A percentile compares a stretch with the other conserved stretches of the same genome.
These are phyloP conservation scores for Lineolata rhizophorae DNA, from an alignment of 495 filamentous ascomycete species.

Conservation along the genomic window DNA sequence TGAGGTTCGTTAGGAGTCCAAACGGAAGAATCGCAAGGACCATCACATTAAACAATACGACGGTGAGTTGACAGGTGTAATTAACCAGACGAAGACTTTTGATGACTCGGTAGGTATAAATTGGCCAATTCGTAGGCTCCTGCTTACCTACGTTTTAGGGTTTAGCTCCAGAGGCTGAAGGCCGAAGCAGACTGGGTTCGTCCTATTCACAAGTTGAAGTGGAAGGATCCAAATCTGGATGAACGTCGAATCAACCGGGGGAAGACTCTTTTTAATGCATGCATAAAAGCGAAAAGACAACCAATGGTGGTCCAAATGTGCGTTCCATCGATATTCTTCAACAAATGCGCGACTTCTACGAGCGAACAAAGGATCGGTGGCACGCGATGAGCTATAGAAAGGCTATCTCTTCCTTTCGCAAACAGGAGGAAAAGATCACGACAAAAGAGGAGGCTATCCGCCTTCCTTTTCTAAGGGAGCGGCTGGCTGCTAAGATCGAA, in stretches of 20 bases:
- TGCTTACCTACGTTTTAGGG: no score
- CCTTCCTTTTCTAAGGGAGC: conserved; percentile 50
- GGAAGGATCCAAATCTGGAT: conserved; percentile 13
- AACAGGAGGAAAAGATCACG: conserved; percentile 39
- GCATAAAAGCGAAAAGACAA: conserved; percentile 37
- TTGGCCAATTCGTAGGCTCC: no score
- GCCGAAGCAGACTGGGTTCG: conserved; percentile 26
- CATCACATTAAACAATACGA: no score
- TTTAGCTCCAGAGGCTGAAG: no score
- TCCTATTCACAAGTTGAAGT: conserved; percentile 2
- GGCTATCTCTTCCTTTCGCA: conserved; percentile 48
- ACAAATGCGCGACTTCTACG: conserved; percentile 69
- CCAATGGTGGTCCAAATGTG: conserved; percentile 55
- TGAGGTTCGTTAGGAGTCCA: no score
- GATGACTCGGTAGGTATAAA: no score
- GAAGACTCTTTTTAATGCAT: conserved; percentile 45
- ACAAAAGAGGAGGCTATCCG: conserved; percentile 44
- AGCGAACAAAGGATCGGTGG: conserved; percentile 56
- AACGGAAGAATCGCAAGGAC: no score
- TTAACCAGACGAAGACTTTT: no score
- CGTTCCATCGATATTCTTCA: conserved; percentile 60
- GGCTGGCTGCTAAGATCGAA: conserved; percentile 73
- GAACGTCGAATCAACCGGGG: no score
- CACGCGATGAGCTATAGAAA: conserved; percentile 58
- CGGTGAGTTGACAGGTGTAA: no score